Evolutionary conservation across 2,329 filamentous ascomycete species (phyloP), one percentile per base, ranked within the genome.

Genomic region (Diaporthe citri): DNA sequence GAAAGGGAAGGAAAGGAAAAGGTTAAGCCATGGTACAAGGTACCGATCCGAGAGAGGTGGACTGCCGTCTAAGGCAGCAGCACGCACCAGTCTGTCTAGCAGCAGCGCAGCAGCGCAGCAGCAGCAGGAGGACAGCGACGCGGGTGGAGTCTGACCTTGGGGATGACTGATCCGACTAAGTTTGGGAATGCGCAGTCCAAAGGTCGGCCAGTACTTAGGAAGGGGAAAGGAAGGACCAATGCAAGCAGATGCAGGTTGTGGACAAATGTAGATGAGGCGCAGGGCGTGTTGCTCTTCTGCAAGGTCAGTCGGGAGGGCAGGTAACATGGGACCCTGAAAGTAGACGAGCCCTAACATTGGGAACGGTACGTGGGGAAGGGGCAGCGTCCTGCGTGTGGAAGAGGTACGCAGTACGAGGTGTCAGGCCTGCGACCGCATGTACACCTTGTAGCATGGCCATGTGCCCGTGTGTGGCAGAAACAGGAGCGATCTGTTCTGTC

Each of bases 1-100:
- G 72, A 77, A 77, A 74, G 75, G 74, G 56, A 41, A 48, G 52
- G 52, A 71, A 60, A 64, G 25, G 60, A 60, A 74, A 72, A 74
- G 55, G 39, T 72, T 36, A 72, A 73, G 74, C 34, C n/a, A 57
- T 71, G 66, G 77, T 74, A 62, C 55, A 55, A 55, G 64, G 64
- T 69, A 69, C 73, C 64, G 62, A 51, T 31, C 55, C 43, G 51
- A 60, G 41, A 64, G 69, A 72, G 60, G 73, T 75, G 46, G 64
- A 76, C 69, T 75, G 66, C 75, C 39, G 67, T 48, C 43, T 71
- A 72, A 76, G 75, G 75, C 75, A 76, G 75, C 75, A 76, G 73
- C 57, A 48, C 51, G 52, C 34, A 73, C 60, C 34, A 55, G 46
- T 52, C 64, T 67, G 41, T 51, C 41, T 51, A 71, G 69, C 39